Conservation (phyloP, 2,329 filamentous ascomycete genomes). For the Penicillium oxalicum region DNA sequence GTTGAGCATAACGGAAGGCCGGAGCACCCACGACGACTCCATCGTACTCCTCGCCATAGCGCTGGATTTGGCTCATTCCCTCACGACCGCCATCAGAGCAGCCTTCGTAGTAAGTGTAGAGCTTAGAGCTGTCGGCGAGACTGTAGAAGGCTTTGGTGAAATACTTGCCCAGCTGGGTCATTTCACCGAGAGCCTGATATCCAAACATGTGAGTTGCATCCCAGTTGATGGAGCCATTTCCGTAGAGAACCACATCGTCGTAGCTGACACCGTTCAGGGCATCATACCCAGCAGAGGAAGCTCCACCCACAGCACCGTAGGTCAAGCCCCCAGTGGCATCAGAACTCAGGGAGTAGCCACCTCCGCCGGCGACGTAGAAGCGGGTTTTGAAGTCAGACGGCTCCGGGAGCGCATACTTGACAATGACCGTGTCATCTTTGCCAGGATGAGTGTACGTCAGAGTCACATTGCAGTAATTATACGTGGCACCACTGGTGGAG, state of each 20-base stretch:
- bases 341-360: constrained; percentile 38
- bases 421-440: constrained; percentile 33
- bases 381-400: constrained; percentile 40
- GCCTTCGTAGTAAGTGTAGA: constrained; percentile 48
- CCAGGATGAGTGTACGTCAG: constrained; percentile 41
- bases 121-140: constrained; percentile 17
- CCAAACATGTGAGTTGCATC: constrained; percentile 31
- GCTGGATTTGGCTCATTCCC: constrained; percentile 49
- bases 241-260: constrained; percentile 35
- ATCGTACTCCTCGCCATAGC: constrained; percentile 45
- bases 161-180: constrained; percentile 44
- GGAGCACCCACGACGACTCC: constrained; percentile 44
- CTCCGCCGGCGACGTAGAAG: constrained; percentile 43
- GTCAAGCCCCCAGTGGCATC: constrained; percentile 37
- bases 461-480: constrained; percentile 40
- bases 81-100: constrained; percentile 52
- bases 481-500: constrained; percentile 19
- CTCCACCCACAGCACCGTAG: constrained; percentile 40
- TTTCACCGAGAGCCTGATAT: constrained; percentile 49
- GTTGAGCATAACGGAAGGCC: constrained; percentile 41
- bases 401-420: constrained; percentile 34
- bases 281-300: constrained; percentile 43
- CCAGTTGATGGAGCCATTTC: constrained; percentile 45
- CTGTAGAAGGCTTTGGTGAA: constrained; percentile 41
- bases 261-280: constrained; percentile 35